These are phyloP conservation scores for Arthrinium phaeospermum DNA, from an alignment of 2,329 filamentous ascomycete species.

Conservation along the genomic window DNA sequence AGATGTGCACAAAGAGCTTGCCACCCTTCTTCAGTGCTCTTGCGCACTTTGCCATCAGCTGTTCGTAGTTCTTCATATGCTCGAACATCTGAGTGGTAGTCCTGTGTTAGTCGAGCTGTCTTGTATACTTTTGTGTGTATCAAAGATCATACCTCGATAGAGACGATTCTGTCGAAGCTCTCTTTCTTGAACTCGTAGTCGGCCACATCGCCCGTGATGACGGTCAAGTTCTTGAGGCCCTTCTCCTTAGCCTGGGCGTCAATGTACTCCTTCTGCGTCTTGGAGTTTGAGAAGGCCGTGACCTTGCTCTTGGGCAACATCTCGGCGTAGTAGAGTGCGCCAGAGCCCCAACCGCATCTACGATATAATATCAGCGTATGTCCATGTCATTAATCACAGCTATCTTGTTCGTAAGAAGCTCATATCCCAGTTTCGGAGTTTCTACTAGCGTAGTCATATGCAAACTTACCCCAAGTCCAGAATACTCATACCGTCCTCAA, in stretches of 20 bases:
- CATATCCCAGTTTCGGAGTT: background rate
- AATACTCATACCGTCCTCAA: slow-evolving; percentile 65
- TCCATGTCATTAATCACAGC: background rate
- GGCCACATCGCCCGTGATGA: slow-evolving; percentile 71
- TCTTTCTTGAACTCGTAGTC: slow-evolving; percentile 66
- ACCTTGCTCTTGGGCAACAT: slow-evolving; percentile 65
- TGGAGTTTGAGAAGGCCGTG: slow-evolving; percentile 73
- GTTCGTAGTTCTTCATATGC: slow-evolving; percentile 78
- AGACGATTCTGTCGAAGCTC: slow-evolving; percentile 68
- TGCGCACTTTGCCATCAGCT: slow-evolving; percentile 67
- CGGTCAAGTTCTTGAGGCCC: slow-evolving; percentile 63
- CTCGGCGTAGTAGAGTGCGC: slow-evolving; percentile 69
- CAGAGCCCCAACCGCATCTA: slow-evolving; percentile 74
- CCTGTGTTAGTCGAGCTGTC: slow-evolving; percentile 2
- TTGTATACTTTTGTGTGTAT: background rate
- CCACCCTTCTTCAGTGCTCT: slow-evolving; percentile 65
- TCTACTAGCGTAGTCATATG: background rate
- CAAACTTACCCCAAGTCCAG: slow-evolving; percentile 63
- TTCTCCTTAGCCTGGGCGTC: slow-evolving; percentile 62
- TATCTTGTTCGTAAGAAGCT: background rate
- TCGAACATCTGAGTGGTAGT: slow-evolving; percentile 63
- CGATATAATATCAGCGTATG: background rate
- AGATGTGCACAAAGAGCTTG: slow-evolving; percentile 74
- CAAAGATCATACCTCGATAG: slow-evolving; percentile 56
- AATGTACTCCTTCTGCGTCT: slow-evolving; percentile 71